phyloP scores from a whole-genome alignment of 2,329 filamentous ascomycete genomes.

The Lasiodiplodia theobromae region DNA sequence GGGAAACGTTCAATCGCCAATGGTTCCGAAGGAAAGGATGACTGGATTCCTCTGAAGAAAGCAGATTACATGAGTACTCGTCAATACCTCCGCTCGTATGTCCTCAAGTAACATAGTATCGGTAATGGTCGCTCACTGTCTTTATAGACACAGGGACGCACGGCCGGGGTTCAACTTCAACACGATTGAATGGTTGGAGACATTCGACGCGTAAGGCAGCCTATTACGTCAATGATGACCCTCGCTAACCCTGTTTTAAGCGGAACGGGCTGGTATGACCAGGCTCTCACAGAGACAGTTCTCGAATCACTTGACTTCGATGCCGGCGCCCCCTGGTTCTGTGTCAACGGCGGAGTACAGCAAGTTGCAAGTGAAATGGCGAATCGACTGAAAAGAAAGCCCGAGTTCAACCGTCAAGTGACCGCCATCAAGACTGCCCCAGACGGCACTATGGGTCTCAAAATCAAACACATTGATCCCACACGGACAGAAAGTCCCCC shows the following conservation, averaged over 20 bases:
- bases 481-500: background rate
- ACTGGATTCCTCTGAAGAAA: conserved; percentile 3
- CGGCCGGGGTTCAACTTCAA: conserved; percentile 17
- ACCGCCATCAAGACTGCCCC: conserved; percentile 33
- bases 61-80: conserved; percentile 26
- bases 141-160: background rate
- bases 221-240: background rate
- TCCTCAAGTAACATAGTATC: background rate
- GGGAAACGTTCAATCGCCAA: background rate
- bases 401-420: conserved; percentile 33
- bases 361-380: conserved; percentile 39
- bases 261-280: conserved; percentile 45
- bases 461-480: background rate
- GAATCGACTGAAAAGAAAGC: conserved; percentile 33
- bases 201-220: conserved; percentile 14
- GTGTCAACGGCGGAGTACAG: conserved; percentile 42
- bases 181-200: conserved; percentile 27
- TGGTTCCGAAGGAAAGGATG: background rate
- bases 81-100: conserved; percentile 22
- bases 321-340: conserved; percentile 41
- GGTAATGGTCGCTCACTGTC: background rate
- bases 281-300: conserved; percentile 47
- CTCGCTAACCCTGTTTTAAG: background rate
- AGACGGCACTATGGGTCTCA: background rate
- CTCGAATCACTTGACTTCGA: conserved; percentile 46